Evolutionary conservation across 2,329 filamentous ascomycete species (phyloP).

Genomic region (Botryosphaeria dothidea): DNA sequence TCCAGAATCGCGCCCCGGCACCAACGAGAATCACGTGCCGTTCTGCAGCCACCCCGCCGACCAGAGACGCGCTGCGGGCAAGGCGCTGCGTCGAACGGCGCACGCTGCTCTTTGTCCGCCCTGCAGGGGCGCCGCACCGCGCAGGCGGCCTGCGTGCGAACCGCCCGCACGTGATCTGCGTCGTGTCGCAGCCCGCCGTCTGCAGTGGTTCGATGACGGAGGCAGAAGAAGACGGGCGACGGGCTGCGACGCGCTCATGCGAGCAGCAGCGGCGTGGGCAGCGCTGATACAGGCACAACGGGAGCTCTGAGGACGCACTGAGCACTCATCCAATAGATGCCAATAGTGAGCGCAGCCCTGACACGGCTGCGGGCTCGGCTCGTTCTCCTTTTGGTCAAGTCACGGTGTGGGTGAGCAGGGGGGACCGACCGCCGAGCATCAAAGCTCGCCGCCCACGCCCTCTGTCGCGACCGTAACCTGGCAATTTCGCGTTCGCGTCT

Average conservation of each 20-base stretch:
- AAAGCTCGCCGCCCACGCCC: conserved; percentile 7
- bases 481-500: conserved; percentile 14
- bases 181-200: background rate
- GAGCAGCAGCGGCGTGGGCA: background rate
- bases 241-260: background rate
- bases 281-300: background rate
- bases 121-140: background rate
- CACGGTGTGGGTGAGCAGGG: conserved; percentile 15
- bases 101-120: background rate
- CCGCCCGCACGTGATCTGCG: background rate
- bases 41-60: conserved; percentile 4
- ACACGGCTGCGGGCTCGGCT: conserved; percentile 9
- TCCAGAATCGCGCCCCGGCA: conserved; percentile 2
- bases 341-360: background rate
- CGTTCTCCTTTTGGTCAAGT: conserved; percentile 15
- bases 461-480: conserved; percentile 15
- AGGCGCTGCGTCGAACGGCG: background rate
- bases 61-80: background rate
- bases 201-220: background rate
- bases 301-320: background rate
- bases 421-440: conserved; percentile 8
- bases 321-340: background rate
- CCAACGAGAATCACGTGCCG: conserved; percentile 4
- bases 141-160: background rate
- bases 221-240: background rate